Evolutionary conservation across 1,139 yeast genomes (phyloP), one percentile per base, ranked within the genome.

Genomic region (Zygoascus meyerae): DNA sequence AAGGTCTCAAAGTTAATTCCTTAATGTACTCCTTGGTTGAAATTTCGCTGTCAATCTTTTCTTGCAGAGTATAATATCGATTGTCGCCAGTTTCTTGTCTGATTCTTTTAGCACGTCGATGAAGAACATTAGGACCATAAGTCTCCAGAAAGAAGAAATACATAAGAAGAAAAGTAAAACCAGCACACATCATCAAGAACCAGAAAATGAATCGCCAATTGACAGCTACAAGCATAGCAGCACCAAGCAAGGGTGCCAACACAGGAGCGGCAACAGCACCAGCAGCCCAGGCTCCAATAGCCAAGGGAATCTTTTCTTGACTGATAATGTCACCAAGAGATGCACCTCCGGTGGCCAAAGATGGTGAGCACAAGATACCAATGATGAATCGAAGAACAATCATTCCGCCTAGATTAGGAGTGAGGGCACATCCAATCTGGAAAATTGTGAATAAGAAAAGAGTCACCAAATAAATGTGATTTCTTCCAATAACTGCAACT

Each of bases 331-430:
- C 96, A 49, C 82, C 73, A 51, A 86, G 76, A 4, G 95, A 79
- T 51, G 95, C 95, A 49, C 90, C 92, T 9, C 90, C 95, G 55
- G 86, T 79, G 3, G 94, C 81, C 61, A 87, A 71, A 0, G 95
- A 89, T 8, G 95, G 95, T 3, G 90, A 79, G 1, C 92, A 85
- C 50, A 84, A 73, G 28, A 82, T 71, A 1, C 96, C 96, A 35
- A 86, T 75, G 56, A 87, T 78, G 61, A 86, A 84, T 55, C 96
- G 72, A 46, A 85, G 69, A 2, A 86, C 81, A 44, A 86, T 69
- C 18, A 67, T 55, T 2, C 61, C 58, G 9, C 62, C 59, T 21
- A 81, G 70, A 53, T 79, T 78, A 21, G 71, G 64, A 1, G 79
- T 67, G 40, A 80, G 68, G 4, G 66, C 66, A 8, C 60, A 54